phyloP scores from a whole-genome alignment of 805 yeast species.

The Saturnispora silvae region DNA sequence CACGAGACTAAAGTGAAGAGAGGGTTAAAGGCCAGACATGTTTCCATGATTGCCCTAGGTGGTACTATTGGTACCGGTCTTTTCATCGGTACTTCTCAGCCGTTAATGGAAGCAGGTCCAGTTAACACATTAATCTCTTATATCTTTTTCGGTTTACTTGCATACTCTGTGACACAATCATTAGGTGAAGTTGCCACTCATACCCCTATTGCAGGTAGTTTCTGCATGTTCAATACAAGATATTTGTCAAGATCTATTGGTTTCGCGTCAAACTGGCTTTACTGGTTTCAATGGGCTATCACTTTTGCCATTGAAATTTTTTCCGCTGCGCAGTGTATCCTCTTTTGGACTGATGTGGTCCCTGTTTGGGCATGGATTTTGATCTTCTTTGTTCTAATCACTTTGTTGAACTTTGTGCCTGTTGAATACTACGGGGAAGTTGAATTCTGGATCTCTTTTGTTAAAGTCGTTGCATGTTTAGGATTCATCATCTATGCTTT shows the following conservation, averaged over 20 bases:
- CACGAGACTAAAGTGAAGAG: constrained; percentile 27
- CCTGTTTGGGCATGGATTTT: constrained; percentile 65
- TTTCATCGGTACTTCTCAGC: constrained; percentile 50
- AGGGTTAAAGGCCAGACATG: constrained; percentile 52
- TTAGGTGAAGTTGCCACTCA: constrained; percentile 74
- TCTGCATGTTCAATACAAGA: constrained; percentile 59
- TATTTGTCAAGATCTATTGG: constrained; percentile 65
- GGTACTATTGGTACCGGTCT: constrained; percentile 76
- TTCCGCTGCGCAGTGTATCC: constrained; percentile 54
- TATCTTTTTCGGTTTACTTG: constrained; percentile 52
- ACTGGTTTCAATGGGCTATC: constrained; percentile 69
- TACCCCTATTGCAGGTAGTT: constrained; percentile 57
- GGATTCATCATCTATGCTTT: constrained; percentile 59
- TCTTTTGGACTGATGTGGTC: constrained; percentile 57
- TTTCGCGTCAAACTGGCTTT: constrained; percentile 58
- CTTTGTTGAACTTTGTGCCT: constrained; percentile 48
- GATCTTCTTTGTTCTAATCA: constrained; percentile 49
- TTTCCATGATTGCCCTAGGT: constrained; percentile 66
- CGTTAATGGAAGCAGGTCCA: constrained; percentile 53
- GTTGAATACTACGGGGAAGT: constrained; percentile 63
- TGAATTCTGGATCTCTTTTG: constrained; percentile 61
- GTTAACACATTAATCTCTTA: constrained; percentile 55
- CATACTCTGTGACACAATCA: constrained; percentile 55
- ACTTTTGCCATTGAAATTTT: constrained; percentile 66
- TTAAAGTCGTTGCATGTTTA: constrained; percentile 54